Conservation (phyloP, 1,139 yeast genomes). For the Kodamaea alishanica region DNA sequence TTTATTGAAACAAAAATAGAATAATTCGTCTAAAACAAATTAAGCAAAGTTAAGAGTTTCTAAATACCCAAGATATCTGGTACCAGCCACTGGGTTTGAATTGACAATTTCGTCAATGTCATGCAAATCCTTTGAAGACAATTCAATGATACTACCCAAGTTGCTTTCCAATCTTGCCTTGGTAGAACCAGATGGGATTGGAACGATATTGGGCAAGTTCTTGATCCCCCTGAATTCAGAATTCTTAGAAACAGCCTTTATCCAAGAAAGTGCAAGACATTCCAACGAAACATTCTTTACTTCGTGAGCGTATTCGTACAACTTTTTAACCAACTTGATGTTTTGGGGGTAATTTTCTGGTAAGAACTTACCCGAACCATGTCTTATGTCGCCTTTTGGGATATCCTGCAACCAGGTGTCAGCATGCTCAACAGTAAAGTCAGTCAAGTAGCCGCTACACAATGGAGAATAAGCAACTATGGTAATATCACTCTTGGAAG, state of each 20-base stretch:
- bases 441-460: slow-evolving; percentile 71
- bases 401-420: slow-evolving; percentile 53
- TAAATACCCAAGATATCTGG: slow-evolving; percentile 35
- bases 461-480: slow-evolving; percentile 77
- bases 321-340: slow-evolving; percentile 35
- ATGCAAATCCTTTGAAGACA: slow-evolving; percentile 50
- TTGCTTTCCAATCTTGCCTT: slow-evolving; percentile 56
- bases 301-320: slow-evolving; percentile 46
- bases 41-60: neutral
- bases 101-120: slow-evolving; percentile 43
- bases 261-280: slow-evolving; percentile 71
- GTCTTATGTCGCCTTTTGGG: slow-evolving; percentile 52
- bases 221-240: slow-evolving; percentile 26
- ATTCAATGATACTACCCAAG: slow-evolving; percentile 35
- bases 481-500: slow-evolving; percentile 46
- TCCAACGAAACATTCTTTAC: slow-evolving; percentile 48
- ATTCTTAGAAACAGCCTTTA: slow-evolving; percentile 33
- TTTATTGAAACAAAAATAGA: no score
- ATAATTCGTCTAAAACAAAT: no score
- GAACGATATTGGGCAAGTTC: slow-evolving; percentile 57
- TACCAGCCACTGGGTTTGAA: slow-evolving; percentile 40
- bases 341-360: slow-evolving; percentile 56
- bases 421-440: slow-evolving; percentile 39
- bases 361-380: slow-evolving; percentile 52
- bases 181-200: slow-evolving; percentile 73